Evolutionary conservation across 2,329 filamentous ascomycete genomes (phyloP).

Genomic region (Pseudocercospora vitis): DNA sequence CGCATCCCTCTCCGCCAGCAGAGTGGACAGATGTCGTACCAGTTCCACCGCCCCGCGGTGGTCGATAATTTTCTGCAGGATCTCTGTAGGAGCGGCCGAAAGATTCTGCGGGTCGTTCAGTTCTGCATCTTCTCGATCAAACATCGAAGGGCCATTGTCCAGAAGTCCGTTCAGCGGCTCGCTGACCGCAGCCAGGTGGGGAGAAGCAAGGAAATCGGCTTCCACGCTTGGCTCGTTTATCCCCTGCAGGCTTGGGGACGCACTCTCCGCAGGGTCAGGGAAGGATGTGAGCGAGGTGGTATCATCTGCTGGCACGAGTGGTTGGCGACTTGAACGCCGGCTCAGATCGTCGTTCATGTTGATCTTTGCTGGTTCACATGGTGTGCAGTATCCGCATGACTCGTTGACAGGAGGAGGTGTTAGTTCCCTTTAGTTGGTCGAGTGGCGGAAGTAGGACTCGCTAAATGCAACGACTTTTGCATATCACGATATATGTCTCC

Average conservation of each 20-base stretch:
- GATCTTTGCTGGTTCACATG: slow-evolving; percentile 3
- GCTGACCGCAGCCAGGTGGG: slow-evolving; percentile 12
- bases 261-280: slow-evolving; percentile 32
- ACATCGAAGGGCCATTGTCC: slow-evolving; percentile 36
- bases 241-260: slow-evolving; percentile 20
- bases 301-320: slow-evolving; percentile 27
- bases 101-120: slow-evolving; percentile 31
- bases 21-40: slow-evolving; percentile 31
- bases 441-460: background rate
- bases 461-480: background rate
- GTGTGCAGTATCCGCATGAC: background rate
- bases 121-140: slow-evolving; percentile 30
- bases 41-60: slow-evolving; percentile 35
- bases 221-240: slow-evolving; percentile 13
- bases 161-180: slow-evolving; percentile 32
- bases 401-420: slow-evolving; percentile 3
- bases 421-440: slow-evolving; percentile 8
- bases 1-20: slow-evolving; percentile 37
- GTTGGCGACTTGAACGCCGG: slow-evolving; percentile 23
- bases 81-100: slow-evolving; percentile 27
- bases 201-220: slow-evolving; percentile 3
- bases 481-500: background rate
- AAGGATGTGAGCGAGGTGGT: slow-evolving; percentile 35
- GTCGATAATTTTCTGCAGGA: slow-evolving; percentile 32
- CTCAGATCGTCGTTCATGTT: slow-evolving; percentile 22